A percentile compares a stretch with the other conserved stretches of the same genome.
phyloP scores from a whole-genome alignment of 257 asterid species.

The Fraxinus excelsior region DNA sequence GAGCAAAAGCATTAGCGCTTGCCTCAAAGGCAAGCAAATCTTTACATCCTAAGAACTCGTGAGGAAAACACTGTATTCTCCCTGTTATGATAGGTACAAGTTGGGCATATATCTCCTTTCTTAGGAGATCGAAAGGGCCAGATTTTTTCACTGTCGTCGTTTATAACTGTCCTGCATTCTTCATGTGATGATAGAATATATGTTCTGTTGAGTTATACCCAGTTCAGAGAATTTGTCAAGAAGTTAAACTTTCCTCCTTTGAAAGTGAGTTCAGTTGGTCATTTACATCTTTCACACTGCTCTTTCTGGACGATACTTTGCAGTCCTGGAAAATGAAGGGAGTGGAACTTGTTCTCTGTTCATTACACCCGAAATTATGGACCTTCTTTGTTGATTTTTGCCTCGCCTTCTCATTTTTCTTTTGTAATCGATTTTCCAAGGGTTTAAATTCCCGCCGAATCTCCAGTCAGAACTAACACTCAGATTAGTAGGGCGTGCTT shows the following conservation, averaged over 20 bases:
- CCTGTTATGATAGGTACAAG: background rate
- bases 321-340: background rate
- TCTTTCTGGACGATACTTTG: background rate
- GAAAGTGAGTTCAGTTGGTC: background rate
- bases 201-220: background rate
- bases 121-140: background rate
- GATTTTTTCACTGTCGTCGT: background rate
- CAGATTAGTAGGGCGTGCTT: too few species aligned
- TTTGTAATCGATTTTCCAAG: background rate
- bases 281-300: background rate
- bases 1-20: constrained; percentile 77
- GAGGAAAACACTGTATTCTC: background rate
- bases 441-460: too few species aligned
- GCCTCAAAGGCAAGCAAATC: constrained; percentile 72
- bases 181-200: background rate
- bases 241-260: background rate
- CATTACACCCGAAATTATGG: background rate
- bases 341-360: background rate
- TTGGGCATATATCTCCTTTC: background rate
- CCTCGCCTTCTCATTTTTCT: background rate
- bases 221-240: background rate
- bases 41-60: constrained; percentile 44
- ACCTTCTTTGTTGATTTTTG: background rate
- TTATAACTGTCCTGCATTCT: background rate
- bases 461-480: too few species aligned